Conservation (phyloP, 2,329 filamentous ascomycete species). For the Diplodia seriata region DNA sequence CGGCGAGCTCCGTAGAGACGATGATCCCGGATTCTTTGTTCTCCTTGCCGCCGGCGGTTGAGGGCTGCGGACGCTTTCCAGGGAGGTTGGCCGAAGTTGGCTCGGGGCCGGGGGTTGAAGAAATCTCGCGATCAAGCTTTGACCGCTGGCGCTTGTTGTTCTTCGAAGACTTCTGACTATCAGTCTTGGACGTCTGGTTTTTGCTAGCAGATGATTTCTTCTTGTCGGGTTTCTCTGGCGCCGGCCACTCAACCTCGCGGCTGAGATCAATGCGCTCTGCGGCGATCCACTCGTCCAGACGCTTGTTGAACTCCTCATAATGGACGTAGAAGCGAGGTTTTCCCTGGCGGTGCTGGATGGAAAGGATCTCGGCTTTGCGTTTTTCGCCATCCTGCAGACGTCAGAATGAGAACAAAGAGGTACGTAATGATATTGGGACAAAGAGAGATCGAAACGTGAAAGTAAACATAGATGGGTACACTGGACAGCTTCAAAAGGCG, state of each 20-base stretch:
- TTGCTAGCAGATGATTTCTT: slow-evolving; percentile 68
- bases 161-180: slow-evolving; percentile 55
- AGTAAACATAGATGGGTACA: not conserved
- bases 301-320: slow-evolving; percentile 98
- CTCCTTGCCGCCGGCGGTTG: slow-evolving; percentile 66
- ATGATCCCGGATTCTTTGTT: slow-evolving; percentile 60
- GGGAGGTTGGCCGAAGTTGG: slow-evolving; percentile 58
- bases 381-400: slow-evolving; percentile 72
- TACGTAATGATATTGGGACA: not conserved
- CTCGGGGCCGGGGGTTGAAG: slow-evolving; percentile 64
- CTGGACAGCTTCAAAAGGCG: slow-evolving; percentile 10
- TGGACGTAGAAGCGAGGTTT: slow-evolving; percentile 93
- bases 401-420: slow-evolving; percentile 17
- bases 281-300: slow-evolving; percentile 86
- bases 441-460: not conserved
- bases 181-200: slow-evolving; percentile 42
- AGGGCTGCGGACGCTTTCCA: slow-evolving; percentile 56
- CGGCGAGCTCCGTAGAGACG: slow-evolving; percentile 54
- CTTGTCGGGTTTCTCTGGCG: slow-evolving; percentile 87
- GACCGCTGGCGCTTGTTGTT: slow-evolving; percentile 56
- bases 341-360: slow-evolving; percentile 87
- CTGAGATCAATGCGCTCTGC: slow-evolving; percentile 82
- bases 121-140: slow-evolving; percentile 61
- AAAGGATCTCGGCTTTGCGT: slow-evolving; percentile 94
- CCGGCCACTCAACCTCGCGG: slow-evolving; percentile 95